Evolutionary conservation across 2,329 filamentous ascomycete species (phyloP).

Genomic region (Fusarium equiseti): DNA sequence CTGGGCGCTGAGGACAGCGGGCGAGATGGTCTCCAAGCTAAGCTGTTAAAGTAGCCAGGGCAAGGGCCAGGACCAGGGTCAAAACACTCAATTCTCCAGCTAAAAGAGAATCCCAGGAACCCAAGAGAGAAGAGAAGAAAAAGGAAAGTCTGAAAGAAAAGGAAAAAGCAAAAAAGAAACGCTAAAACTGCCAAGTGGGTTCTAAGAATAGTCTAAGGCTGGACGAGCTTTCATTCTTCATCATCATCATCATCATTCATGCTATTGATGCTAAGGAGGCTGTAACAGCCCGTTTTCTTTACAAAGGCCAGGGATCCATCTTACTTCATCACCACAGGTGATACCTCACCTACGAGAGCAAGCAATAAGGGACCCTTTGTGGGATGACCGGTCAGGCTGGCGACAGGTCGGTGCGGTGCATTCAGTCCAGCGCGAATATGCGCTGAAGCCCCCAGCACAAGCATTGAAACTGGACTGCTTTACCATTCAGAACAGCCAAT

Average conservation of each 20-base stretch:
- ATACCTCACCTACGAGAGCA: neutral
- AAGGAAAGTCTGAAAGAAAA: neutral
- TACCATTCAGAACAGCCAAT: neutral
- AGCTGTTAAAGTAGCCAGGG: slow-evolving; percentile 22
- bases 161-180: neutral
- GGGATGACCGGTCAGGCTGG: slow-evolving; percentile 15
- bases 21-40: slow-evolving; percentile 20
- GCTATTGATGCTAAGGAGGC: neutral
- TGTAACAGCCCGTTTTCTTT: neutral
- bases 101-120: slow-evolving; percentile 4
- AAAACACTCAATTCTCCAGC: slow-evolving; percentile 12
- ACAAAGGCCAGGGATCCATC: neutral
- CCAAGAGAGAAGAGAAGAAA: neutral
- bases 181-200: neutral
- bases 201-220: neutral
- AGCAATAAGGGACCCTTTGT: slow-evolving; percentile 6
- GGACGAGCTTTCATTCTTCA: neutral
- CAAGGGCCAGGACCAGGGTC: slow-evolving; percentile 23
- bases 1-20: slow-evolving; percentile 45
- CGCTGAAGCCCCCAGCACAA: slow-evolving; percentile 18
- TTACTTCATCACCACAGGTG: neutral
- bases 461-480: neutral
- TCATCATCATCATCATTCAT: neutral
- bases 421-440: slow-evolving; percentile 21
- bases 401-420: slow-evolving; percentile 3